A percentile compares a stretch with the other conserved stretches of the same genome.
Evolutionary conservation across 805 yeast species (phyloP).

Genomic region (Metschnikowia santaceciliae): DNA sequence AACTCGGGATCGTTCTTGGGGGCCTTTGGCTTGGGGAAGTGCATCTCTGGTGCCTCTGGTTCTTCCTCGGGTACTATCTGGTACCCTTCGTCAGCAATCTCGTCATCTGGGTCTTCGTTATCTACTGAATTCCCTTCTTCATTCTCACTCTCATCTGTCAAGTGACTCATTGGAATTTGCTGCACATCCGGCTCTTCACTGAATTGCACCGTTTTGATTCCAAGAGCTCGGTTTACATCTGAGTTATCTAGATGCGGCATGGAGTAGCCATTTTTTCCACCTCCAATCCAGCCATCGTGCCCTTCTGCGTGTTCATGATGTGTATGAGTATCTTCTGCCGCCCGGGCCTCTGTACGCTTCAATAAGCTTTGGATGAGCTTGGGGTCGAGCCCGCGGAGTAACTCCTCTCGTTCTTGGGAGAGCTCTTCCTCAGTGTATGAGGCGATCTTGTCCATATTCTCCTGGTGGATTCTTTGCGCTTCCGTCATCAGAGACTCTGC

Average conservation of each 20-base stretch:
- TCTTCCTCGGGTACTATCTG: constrained; percentile 39
- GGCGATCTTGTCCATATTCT: constrained; percentile 60
- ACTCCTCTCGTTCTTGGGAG: constrained; percentile 58
- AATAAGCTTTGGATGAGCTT: constrained; percentile 56
- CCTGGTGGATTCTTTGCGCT: constrained; percentile 70
- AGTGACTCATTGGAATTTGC: constrained; percentile 12
- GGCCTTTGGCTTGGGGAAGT: constrained; percentile 56
- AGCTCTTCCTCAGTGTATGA: constrained; percentile 66
- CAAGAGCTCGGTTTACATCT: constrained; percentile 38
- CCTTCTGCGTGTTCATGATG: constrained; percentile 40
- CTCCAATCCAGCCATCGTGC: constrained; percentile 38
- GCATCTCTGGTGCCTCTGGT: constrained; percentile 46
- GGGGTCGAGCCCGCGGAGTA: constrained; percentile 67
- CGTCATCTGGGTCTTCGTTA: constrained; percentile 38
- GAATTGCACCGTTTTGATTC: constrained; percentile 22
- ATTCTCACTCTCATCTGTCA: constrained; percentile 16
- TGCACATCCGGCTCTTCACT: constrained; percentile 10
- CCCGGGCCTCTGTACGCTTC: constrained; percentile 51
- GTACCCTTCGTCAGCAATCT: constrained; percentile 40
- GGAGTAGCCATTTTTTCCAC: constrained; percentile 35
- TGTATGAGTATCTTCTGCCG: constrained; percentile 21
- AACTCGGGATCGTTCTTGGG: constrained; percentile 31
- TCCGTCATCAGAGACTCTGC: constrained; percentile 35
- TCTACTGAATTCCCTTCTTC: constrained; percentile 23
- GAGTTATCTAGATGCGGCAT: constrained; percentile 31